Evolutionary conservation across 2,329 filamentous ascomycete genomes (phyloP).

Genomic region (Septoria linicola): DNA sequence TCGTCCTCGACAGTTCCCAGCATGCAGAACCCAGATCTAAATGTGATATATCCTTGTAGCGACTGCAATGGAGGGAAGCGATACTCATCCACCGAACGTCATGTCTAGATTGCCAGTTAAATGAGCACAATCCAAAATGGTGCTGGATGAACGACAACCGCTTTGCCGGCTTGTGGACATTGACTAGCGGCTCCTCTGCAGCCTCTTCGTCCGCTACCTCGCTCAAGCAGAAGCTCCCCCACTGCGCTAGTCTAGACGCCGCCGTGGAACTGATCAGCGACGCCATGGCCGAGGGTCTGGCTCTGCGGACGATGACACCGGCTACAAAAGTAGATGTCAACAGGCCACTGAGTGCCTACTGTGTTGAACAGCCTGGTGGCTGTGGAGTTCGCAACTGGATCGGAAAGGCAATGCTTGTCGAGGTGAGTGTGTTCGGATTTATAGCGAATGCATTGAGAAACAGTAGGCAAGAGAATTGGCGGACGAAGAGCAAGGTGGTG

Average conservation of each 20-base stretch:
- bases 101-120: constrained; percentile 11
- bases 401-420: constrained; percentile 16
- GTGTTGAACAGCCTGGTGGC: constrained; percentile 24
- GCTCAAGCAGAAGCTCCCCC: constrained; percentile 10
- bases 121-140: constrained; percentile 13
- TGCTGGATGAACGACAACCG: constrained; percentile 17
- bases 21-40: constrained; percentile 19
- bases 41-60: constrained; percentile 15
- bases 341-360: constrained; percentile 15
- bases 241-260: background rate
- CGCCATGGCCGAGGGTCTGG: constrained; percentile 14
- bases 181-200: background rate
- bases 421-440: constrained; percentile 20
- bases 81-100: constrained; percentile 6
- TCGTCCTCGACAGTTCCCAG: constrained; percentile 16
- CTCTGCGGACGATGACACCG: constrained; percentile 12
- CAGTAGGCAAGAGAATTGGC: constrained; percentile 6
- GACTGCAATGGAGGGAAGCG: constrained; percentile 12
- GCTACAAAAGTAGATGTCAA: constrained; percentile 15
- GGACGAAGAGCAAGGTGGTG: constrained; percentile 12
- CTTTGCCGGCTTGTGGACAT: constrained; percentile 10
- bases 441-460: constrained; percentile 13
- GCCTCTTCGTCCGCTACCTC: background rate
- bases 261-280: constrained; percentile 14
- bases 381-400: constrained; percentile 24